phyloP scores from a whole-genome alignment of 2,329 filamentous ascomycete genomes.

The Metarhizium anisopliae region DNA sequence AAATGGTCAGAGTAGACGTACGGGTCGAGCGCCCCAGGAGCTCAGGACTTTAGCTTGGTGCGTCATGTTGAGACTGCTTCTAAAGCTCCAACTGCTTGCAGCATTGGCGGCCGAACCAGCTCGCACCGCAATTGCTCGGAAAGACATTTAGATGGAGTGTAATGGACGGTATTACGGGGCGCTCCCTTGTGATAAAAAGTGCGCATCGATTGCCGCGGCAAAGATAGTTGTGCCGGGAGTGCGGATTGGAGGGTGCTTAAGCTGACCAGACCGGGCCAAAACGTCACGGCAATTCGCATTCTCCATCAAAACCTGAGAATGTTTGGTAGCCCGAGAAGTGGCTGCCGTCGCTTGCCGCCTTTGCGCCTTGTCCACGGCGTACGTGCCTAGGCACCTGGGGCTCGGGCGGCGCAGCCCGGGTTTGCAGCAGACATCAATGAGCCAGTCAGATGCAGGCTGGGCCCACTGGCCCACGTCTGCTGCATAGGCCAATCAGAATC shows the following conservation, averaged over 20 bases:
- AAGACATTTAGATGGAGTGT: constrained; percentile 41
- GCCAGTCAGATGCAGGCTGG: constrained; percentile 2
- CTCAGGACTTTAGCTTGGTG: constrained; percentile 66
- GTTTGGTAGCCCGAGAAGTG: neutral
- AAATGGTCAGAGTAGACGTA: constrained; percentile 7
- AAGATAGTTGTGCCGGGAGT: constrained; percentile 10
- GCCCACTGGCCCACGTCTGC: neutral
- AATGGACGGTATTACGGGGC: constrained; percentile 15
- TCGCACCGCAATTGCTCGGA: constrained; percentile 42
- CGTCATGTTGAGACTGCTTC: constrained; percentile 55
- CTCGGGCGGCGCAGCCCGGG: constrained; percentile 4
- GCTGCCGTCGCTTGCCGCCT: constrained; percentile 3
- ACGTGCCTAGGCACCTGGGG: too few species aligned
- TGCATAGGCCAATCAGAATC: constrained; percentile 18
- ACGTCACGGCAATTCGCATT: neutral
- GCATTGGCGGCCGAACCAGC: constrained; percentile 42
- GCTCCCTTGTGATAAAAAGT: constrained; percentile 22
- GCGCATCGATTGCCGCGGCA: constrained; percentile 23
- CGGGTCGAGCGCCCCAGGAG: constrained; percentile 33
- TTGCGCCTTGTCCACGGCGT: too few species aligned
- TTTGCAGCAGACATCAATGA: neutral
- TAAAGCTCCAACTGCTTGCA: constrained; percentile 32
- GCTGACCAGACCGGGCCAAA: neutral
- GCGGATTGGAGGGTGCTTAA: neutral
- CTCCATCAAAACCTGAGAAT: neutral